Base-by-base conservation (phyloP, 495 filamentous ascomycete genomes). In the Lineolata rhizophorae region DNA sequence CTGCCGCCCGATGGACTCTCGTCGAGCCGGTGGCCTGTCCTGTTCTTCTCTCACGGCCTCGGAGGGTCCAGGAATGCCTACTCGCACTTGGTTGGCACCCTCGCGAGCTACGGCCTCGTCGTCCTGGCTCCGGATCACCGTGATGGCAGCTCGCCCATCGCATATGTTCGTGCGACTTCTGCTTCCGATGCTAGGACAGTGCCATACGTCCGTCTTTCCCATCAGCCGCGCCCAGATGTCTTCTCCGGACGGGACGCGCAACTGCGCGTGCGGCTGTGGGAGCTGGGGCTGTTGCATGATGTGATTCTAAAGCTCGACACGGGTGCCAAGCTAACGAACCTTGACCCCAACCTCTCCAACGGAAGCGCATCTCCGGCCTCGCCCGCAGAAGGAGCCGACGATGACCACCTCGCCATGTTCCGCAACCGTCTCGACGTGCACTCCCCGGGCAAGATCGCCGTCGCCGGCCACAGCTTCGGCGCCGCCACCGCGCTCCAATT, bases 1-100 rank as follows among this genome's bases (percentile, higher is more conserved):
- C 60, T 47, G 46, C 56, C 36, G 51, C 55, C 39, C 32, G 55
- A 43, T 49, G 64, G 22, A 6, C 22, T 48, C 52, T 57, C 40
- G 51, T 58, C 35, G 35, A 41, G 48, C 14, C 53, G 65, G 55
- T 80, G 77, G 69, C 78, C 78, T 1, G 75, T 77, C 0, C 65
- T 76, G 54, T 57, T 85, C 20, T 83, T 85, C 51, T 81, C 76
- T 6, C 78, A 85, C 45, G 78, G 78, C 2, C 57, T 84, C 2
- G 79, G 72, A 3, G 78, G 78, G 12, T 68, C 62, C 25, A 55
- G 72, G 20, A 79, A 81, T 30, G 59, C 77, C 15, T 85, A 84
- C 52, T 79, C 72, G 21, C 64, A 81, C 42, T 38, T 83, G 6
- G 62, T 58, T 14, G 72, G 73, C 4, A 74, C 73, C 0, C 43